Conservation (phyloP, 2,329 filamentous ascomycete species). For the Fusarium verticillioides region DNA sequence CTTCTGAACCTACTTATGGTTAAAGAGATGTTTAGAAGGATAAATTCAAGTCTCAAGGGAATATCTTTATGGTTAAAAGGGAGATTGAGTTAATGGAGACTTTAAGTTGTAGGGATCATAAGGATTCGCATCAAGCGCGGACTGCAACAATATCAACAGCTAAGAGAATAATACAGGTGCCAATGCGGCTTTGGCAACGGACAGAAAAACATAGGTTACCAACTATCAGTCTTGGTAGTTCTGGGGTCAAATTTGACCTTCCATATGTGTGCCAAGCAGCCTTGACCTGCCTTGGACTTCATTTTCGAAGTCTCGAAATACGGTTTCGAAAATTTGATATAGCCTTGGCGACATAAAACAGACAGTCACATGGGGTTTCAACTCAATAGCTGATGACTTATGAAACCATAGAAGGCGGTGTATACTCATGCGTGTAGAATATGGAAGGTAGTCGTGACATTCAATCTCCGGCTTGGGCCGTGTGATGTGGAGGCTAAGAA, state of each 20-base stretch:
- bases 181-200: background rate
- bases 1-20: background rate
- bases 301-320: background rate
- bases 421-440: background rate
- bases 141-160: background rate
- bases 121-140: background rate
- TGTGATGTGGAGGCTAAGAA: background rate
- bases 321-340: constrained; percentile 1
- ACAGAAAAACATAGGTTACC: background rate
- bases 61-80: background rate
- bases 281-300: background rate
- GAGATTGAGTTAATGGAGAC: background rate
- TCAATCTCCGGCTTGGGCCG: background rate
- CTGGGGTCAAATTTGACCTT: background rate
- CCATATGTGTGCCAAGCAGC: background rate
- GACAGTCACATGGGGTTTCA: background rate
- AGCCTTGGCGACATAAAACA: background rate
- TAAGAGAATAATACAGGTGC: background rate
- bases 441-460: background rate
- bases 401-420: constrained; percentile 1
- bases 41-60: background rate
- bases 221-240: background rate
- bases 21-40: background rate
- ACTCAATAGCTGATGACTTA: background rate
- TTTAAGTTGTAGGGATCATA: background rate